These are phyloP conservation scores for Effrenium voratum DNA, from an alignment of 73 alveolate species.

Conservation along the genomic window DNA sequence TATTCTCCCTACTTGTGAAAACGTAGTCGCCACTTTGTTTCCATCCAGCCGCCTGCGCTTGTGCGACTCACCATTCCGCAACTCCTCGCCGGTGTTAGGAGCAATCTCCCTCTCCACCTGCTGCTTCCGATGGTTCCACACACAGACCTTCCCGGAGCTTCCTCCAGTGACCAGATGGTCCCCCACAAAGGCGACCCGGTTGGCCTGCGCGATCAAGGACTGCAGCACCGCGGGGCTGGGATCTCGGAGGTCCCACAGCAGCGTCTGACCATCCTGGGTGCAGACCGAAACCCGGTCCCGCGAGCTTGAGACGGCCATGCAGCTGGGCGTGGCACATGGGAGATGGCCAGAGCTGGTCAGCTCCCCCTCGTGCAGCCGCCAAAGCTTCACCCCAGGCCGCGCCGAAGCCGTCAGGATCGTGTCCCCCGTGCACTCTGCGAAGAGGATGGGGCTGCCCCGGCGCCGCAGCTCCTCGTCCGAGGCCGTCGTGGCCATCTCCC, in stretches of 20 bases:
- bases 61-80: constrained; percentile 15
- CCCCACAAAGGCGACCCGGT: background rate
- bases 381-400: constrained; percentile 33
- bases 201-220: background rate
- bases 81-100: background rate
- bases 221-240: background rate
- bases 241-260: constrained; percentile 59
- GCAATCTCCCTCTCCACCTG: constrained; percentile 46
- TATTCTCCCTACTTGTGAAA: no score
- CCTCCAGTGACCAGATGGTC: constrained; percentile 45
- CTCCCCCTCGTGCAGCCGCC: constrained; percentile 48
- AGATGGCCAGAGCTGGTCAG: background rate
- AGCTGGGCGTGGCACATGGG: constrained; percentile 43
- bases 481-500: background rate
- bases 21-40: no score
- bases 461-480: constrained; percentile 30
- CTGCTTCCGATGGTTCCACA: constrained; percentile 53
- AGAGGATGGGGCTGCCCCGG: constrained; percentile 40
- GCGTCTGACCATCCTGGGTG: constrained; percentile 23
- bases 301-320: no score
- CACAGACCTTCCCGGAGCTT: constrained; percentile 26
- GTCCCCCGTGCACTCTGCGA: constrained; percentile 35
- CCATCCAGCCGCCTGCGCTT: no score
- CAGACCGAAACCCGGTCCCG: constrained; percentile 13
- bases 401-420: constrained; percentile 22